Conservation (phyloP, 2,329 filamentous ascomycete genomes). For the Nigrograna mackinnonii region DNA sequence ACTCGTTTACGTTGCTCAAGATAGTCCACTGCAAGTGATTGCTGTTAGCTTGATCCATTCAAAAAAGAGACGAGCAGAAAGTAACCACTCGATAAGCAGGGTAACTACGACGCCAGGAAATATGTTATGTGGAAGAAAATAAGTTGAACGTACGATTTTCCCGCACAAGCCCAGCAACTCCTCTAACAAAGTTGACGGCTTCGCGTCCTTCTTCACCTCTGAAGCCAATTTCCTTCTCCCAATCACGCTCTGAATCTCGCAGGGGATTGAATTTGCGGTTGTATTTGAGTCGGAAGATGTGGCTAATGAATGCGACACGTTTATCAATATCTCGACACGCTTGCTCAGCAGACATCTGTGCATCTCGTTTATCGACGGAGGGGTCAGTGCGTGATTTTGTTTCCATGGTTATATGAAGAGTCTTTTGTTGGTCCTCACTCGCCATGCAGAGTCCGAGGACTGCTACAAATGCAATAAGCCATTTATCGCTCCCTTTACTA, state of each 20-base stretch:
- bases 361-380: conserved; percentile 24
- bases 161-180: conserved; percentile 42
- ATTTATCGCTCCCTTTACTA: conserved; percentile 47
- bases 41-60: too few species aligned
- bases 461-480: conserved; percentile 50
- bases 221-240: conserved; percentile 41
- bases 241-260: conserved; percentile 38
- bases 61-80: too few species aligned
- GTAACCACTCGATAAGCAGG: too few species aligned
- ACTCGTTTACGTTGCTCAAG: conserved; percentile 41
- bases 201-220: conserved; percentile 38
- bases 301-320: conserved; percentile 47
- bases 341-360: conserved; percentile 37
- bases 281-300: conserved; percentile 54
- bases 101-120: too few species aligned
- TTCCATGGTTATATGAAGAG: conserved; percentile 48
- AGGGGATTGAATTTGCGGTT: conserved; percentile 47
- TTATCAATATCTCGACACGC: conserved; percentile 50
- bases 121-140: not conserved
- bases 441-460: conserved; percentile 53
- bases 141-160: conserved; percentile 49
- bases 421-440: conserved; percentile 52
- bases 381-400: conserved; percentile 37
- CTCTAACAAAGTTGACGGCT: conserved; percentile 39
- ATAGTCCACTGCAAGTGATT: too few species aligned